These are phyloP conservation scores for Candida fluviatilis DNA, from an alignment of 805 yeast genomes.

Conservation along the genomic window DNA sequence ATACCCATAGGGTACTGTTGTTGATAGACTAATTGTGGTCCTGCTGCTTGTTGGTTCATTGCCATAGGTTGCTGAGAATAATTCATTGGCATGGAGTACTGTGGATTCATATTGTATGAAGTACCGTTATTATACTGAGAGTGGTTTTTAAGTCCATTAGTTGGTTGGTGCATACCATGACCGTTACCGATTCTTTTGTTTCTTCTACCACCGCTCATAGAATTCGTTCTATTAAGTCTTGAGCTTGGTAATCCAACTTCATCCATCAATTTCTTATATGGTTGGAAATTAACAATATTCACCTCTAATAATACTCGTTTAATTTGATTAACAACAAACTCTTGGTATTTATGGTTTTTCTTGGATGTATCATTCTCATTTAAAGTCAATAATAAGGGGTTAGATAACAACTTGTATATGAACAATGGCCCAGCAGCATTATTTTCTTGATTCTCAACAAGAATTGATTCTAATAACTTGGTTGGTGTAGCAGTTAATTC, in stretches of 20 bases:
- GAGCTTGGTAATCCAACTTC: slow-evolving; percentile 71
- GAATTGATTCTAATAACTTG: slow-evolving; percentile 49
- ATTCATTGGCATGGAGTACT: background rate
- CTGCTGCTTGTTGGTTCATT: slow-evolving; percentile 2
- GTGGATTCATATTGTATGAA: background rate
- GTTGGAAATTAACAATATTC: slow-evolving; percentile 55
- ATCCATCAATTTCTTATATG: slow-evolving; percentile 82
- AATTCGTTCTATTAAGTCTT: slow-evolving; percentile 24
- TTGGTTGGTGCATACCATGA: slow-evolving; percentile 4
- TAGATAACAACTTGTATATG: slow-evolving; percentile 71
- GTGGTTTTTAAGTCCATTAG: slow-evolving; percentile 2
- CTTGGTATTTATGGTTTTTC: slow-evolving; percentile 37
- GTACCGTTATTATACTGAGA: slow-evolving; percentile 1
- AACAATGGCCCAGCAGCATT: slow-evolving; percentile 53
- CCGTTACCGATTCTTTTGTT: slow-evolving; percentile 10
- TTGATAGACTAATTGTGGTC: slow-evolving; percentile 4
- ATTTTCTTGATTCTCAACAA: slow-evolving; percentile 57
- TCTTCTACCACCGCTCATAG: slow-evolving; percentile 22
- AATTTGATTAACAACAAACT: slow-evolving; percentile 56
- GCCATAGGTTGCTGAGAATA: background rate
- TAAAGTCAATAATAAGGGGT: slow-evolving; percentile 50
- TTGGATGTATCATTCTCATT: slow-evolving; percentile 38
- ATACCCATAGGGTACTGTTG: slow-evolving; percentile 1
- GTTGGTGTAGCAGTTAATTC: slow-evolving; percentile 31
- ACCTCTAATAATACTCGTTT: slow-evolving; percentile 58